A percentile compares a stretch with the other conserved stretches of the same genome.
phyloP scores from a whole-genome alignment of 768 basidiomycete species.

The Suillus luteus region DNA sequence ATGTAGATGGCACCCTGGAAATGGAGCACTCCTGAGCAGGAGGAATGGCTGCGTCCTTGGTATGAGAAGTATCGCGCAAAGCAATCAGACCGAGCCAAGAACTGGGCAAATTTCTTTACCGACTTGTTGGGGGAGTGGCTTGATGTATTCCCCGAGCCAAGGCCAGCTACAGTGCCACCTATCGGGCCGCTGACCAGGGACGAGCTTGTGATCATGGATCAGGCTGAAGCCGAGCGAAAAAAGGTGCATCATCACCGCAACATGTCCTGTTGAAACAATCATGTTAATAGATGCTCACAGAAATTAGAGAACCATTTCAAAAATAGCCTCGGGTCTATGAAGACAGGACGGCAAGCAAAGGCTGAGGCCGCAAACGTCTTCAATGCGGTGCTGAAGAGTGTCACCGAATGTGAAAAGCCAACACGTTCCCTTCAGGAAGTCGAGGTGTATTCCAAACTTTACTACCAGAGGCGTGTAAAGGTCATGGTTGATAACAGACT shows the following conservation, averaged over 20 bases:
- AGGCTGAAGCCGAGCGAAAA: not conserved
- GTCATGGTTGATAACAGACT: not conserved
- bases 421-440: not conserved
- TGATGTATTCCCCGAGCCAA: not conserved
- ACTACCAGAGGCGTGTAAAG: conserved; percentile 1
- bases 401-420: not conserved
- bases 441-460: not conserved
- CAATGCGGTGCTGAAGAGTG: not conserved
- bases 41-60: not conserved
- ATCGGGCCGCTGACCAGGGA: not conserved
- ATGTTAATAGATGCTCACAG: not conserved
- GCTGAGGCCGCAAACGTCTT: not conserved
- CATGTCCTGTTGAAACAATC: not conserved
- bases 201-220: not conserved
- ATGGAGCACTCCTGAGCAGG: conserved; percentile 1
- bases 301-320: conserved; percentile 2
- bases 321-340: not conserved
- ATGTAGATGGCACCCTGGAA: not conserved
- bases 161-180: not conserved
- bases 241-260: not conserved
- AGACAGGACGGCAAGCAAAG: not conserved
- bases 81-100: not conserved
- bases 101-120: conserved; percentile 2
- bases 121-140: not conserved
- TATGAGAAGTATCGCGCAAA: not conserved